Evolutionary conservation across 441 rosid genomes (phyloP), one percentile per base, ranked within the genome.

Genomic region (Iberis amara): DNA sequence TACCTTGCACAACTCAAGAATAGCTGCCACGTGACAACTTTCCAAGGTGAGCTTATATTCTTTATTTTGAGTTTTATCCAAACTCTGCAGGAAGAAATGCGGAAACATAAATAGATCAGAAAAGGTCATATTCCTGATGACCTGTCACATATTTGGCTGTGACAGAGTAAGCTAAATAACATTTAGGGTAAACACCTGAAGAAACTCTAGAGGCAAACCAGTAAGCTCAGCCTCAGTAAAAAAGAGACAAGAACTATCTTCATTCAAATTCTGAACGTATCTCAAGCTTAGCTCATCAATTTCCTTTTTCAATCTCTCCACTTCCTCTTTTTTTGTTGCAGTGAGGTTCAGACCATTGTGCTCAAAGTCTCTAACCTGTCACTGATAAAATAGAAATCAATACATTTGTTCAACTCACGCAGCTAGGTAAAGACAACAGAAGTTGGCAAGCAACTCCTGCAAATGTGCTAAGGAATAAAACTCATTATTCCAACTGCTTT

Each of bases 311-410:
- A 88, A 55, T 56, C 85, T 84, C 49, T 83, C 82, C 45, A 80
- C 86, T 79, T 88, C 94, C 57, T 78, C 80, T 74, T 83, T 82
- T 76, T 88, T 88, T 23, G 79, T 77, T 62, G 74, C 52, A 58
- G 95, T 79, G 64, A 92, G 98, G 73, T 83, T 77, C 70, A 88
- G 68, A 68, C 95, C 98, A 77, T 78, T 88, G 64, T 76, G 64
- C 81, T 92, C 95, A 27, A 83, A 88, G 58, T 92, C 95, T 77
- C 76, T 82, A 47, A 92, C 80, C 96, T 88, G 96, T 88, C 94
- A 92, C 89, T 79, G 82, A 76, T 76, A 62, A 65, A 66, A 64
- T 72, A 72, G 58, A 52, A 61, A 70, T 75, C 76, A 79, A 70
- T 15, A 65, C 35, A 57, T 65, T 64, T 8, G 62, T 46, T 61